phyloP scores from a whole-genome alignment of 768 basidiomycete genomes.

The Termitomyces titanicus region DNA sequence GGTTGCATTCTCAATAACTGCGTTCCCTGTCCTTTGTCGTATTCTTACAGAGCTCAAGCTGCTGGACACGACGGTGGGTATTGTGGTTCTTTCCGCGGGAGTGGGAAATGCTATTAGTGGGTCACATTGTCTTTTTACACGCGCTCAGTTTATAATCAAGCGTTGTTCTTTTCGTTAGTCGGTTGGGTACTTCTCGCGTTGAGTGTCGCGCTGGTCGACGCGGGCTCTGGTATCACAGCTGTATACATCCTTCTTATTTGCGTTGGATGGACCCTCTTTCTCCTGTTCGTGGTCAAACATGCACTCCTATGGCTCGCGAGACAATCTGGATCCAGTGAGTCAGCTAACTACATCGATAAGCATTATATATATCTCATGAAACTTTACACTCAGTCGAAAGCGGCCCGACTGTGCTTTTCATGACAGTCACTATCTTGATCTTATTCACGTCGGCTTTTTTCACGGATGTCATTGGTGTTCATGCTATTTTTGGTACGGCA shows the following conservation, averaged over 20 bases:
- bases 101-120: constrained; percentile 79
- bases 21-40: constrained; percentile 82
- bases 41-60: constrained; percentile 90
- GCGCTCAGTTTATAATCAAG: not conserved
- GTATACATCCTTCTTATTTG: constrained; percentile 81
- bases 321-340: constrained; percentile 66
- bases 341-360: constrained; percentile 4
- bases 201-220: constrained; percentile 89
- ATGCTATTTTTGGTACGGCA: constrained; percentile 78
- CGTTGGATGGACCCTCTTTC: constrained; percentile 75
- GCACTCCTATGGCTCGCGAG: constrained; percentile 70
- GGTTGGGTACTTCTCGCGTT: constrained; percentile 90
- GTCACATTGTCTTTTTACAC: constrained; percentile 10
- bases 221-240: constrained; percentile 76
- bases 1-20: constrained; percentile 86
- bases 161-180: constrained; percentile 25
- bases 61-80: constrained; percentile 87
- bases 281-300: constrained; percentile 63
- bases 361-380: not conserved
- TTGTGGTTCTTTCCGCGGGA: constrained; percentile 90
- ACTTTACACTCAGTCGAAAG: constrained; percentile 47
- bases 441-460: constrained; percentile 89
- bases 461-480: constrained; percentile 89
- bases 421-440: constrained; percentile 78
- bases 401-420: constrained; percentile 85